A percentile compares a stretch with the other conserved stretches of the same genome.
These are phyloP conservation scores for Globisporangium canariense DNA, from an alignment of 352 stramenopile genomes.

Conservation along the genomic window DNA sequence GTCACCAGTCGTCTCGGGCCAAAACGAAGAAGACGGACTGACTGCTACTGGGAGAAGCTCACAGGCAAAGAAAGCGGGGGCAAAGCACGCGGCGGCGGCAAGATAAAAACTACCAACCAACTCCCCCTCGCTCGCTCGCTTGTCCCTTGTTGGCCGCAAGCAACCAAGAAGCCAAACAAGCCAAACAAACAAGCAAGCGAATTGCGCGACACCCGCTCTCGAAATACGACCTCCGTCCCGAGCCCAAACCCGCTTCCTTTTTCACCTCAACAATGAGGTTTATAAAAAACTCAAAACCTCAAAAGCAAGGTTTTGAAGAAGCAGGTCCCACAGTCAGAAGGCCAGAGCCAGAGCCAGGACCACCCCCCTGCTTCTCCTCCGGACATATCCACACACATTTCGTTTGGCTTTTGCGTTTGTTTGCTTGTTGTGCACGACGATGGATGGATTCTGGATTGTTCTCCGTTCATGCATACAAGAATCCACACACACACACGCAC, in stretches of 20 bases:
- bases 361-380: conserved; percentile 5
- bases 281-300: conserved; percentile 2
- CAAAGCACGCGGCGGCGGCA: conserved; percentile 10
- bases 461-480: too few relatives aligned
- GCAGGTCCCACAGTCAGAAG: background rate
- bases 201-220: conserved; percentile 9
- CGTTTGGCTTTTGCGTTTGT: background rate
- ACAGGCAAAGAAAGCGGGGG: background rate
- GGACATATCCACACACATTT: conserved; percentile 15
- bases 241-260: conserved; percentile 3
- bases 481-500: too few relatives aligned
- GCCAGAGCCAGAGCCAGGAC: conserved; percentile 3
- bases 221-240: background rate
- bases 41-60: background rate
- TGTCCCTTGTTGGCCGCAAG: conserved; percentile 1
- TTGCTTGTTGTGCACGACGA: background rate
- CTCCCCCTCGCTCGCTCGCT: background rate
- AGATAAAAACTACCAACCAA: conserved; percentile 23
- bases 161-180: background rate
- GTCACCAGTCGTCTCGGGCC: conserved; percentile 18
- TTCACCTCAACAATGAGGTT: conserved; percentile 9
- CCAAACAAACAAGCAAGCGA: background rate
- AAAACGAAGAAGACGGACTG: background rate
- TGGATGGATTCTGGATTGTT: background rate
- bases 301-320: conserved; percentile 1